A percentile compares a stretch with the other conserved stretches of the same genome.
These are phyloP conservation scores for Haematococcus lacustris DNA, from an alignment of 139 green algal genomes.

Conservation along the genomic window DNA sequence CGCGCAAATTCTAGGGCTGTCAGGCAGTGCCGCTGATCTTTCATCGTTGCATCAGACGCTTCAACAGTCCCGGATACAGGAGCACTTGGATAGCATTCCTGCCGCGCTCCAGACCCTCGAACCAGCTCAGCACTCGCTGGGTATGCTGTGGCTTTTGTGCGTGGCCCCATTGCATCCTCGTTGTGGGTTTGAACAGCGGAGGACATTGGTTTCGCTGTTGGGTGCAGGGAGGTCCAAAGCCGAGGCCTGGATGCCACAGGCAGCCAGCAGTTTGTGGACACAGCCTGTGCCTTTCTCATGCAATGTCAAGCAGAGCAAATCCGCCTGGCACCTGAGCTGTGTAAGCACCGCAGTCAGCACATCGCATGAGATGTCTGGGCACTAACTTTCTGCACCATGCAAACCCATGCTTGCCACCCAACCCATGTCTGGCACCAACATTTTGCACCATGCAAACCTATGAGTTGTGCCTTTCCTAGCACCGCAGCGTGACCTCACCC, in stretches of 20 bases:
- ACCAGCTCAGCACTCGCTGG: background rate
- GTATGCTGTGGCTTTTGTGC: background rate
- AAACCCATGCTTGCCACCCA: background rate
- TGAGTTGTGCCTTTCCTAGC: background rate
- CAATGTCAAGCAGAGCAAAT: too few species aligned
- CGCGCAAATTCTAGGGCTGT: background rate
- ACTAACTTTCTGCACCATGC: background rate
- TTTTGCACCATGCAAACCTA: background rate
- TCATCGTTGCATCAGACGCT: too few species aligned
- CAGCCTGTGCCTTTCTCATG: too few species aligned
- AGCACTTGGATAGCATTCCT: background rate
- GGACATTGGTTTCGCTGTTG: too few species aligned
- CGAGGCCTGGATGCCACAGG: too few species aligned
- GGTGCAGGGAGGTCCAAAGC: too few species aligned
- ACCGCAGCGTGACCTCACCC: background rate
- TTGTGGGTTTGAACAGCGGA: too few species aligned
- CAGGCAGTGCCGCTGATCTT: background rate
- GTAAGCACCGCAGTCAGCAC: background rate
- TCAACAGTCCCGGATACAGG: background rate
- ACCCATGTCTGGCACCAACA: background rate
- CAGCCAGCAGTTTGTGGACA: too few species aligned
- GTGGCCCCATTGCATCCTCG: too few species aligned
- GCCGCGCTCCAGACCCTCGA: background rate
- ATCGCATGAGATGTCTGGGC: background rate
- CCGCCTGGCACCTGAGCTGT: too few species aligned